Base-by-base conservation (phyloP, 129 eudicot species). In the Cynara cardunculus region DNA sequence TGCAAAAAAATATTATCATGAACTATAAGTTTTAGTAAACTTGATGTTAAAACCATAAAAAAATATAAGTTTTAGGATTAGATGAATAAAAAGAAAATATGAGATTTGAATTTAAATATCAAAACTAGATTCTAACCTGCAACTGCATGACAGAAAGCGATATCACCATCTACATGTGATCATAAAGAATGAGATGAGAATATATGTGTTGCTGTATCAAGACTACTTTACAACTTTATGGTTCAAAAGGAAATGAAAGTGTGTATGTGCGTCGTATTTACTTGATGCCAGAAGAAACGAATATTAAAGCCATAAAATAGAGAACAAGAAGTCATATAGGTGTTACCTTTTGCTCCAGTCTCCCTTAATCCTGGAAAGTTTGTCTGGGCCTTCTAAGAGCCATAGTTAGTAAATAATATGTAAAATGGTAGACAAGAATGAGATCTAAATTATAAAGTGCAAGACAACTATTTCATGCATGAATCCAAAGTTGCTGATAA, bases 181-280 rank as follows among this genome's bases (percentile, higher is more conserved):
- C 78, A 62, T 76, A 49, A 74, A 74, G 78, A 41, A 73, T 12
- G 65, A 26, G 56, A 76, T 71, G 24, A 31, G 80, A 32, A 76
- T 76, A 46, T 22, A 34, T 53, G 35, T 21, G 32, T 22, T 31
- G 61, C 80, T 53, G 16, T 53, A 53, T 53, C 19, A 53, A 0
- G 13, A 62, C 26, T 21, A 62, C 68, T 19, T 62, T 62, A 62
- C 25, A 62, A n/a, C 68, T 62, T 62, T 22, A 62, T 62, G 25
- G 27, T 1, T 25, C 68, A 62, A 22, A 62, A 62, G 25, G 67
- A 22, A 62, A 22, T 53, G 62, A 18, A 53, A 53, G 22, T 53
- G 62, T 46, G 62, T 16, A 9, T 7, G 27, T 22, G 26, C 0
- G 27, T 6, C 27, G 3, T n/a, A 62, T 62, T 62, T 62, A 22